These are phyloP conservation scores for Neurospora intermedia DNA, from an alignment of 495 filamentous ascomycete species.

Conservation along the genomic window DNA sequence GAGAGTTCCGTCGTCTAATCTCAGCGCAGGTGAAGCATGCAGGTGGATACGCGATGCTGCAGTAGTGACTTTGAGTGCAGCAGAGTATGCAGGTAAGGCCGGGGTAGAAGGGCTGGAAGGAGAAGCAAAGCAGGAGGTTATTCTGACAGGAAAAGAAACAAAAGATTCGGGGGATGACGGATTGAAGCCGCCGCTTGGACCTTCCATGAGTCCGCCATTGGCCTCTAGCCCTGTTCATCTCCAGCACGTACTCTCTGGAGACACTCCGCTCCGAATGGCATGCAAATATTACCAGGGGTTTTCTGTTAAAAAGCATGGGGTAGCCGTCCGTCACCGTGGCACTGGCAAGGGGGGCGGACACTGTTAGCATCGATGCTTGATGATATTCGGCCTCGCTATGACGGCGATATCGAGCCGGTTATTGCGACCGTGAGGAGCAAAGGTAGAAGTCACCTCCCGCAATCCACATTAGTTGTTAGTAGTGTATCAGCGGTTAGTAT, in stretches of 20 bases:
- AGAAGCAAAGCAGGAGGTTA: conserved; percentile 5
- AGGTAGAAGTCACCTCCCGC: no score
- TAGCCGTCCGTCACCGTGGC: conserved; percentile 10
- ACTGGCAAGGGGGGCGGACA: conserved; percentile 9
- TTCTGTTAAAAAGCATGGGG: conserved; percentile 5
- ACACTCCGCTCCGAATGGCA: background rate
- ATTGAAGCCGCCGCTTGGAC: conserved; percentile 28
- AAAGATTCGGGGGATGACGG: conserved; percentile 15
- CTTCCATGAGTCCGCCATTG: conserved; percentile 10
- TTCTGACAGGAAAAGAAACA: conserved; percentile 9
- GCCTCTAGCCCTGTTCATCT: conserved; percentile 9
- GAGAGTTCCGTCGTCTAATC: background rate
- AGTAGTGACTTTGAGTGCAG: background rate
- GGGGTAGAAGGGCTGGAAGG: conserved; percentile 4
- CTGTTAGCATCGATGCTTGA: conserved; percentile 14
- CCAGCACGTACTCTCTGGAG: conserved; percentile 5
- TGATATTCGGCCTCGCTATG: conserved; percentile 16
- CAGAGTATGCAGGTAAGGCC: background rate
- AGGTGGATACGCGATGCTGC: background rate
- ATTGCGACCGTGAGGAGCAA: no score
- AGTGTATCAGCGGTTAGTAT: no score
- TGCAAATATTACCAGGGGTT: background rate
- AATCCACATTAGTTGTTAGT: no score
- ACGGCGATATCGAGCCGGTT: background rate
- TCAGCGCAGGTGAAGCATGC: background rate